Percentiles rank a stretch among this genome's conserved stretches.
Evolutionary conservation across 345 rosid genomes (phyloP).

Genomic region (Litchi chinensis): DNA sequence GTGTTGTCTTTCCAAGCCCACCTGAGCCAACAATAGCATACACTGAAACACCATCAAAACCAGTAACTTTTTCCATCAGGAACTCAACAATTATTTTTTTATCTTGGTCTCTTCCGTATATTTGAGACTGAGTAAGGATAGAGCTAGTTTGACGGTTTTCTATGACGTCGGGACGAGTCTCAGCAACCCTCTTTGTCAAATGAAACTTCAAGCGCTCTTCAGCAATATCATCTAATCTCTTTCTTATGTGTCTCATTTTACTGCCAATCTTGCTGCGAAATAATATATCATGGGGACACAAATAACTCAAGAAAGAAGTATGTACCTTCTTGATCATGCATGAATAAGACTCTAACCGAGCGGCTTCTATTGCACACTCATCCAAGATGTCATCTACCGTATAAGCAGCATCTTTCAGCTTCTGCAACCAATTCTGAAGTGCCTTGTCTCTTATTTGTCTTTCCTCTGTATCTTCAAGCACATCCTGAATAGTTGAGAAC

Average conservation of each 20-base stretch:
- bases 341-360: background rate
- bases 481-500: too few species aligned
- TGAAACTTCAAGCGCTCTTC: background rate
- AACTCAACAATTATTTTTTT: background rate
- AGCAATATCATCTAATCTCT: background rate
- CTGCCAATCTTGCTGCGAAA: background rate
- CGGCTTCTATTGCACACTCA: background rate
- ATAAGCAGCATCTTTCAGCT: slow-evolving; percentile 4
- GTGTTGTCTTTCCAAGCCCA: background rate
- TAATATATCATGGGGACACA: background rate
- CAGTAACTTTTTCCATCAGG: background rate
- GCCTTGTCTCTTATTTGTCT: too few species aligned
- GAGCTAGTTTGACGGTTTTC: background rate
- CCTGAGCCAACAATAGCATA: background rate
- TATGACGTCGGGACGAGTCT: background rate
- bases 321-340: too few species aligned
- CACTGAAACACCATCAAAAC: background rate
- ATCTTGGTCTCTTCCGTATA: background rate
- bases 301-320: background rate
- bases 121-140: background rate
- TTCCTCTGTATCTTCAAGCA: too few species aligned
- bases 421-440: slow-evolving; percentile 8
- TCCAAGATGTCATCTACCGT: too few species aligned
- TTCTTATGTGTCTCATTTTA: background rate
- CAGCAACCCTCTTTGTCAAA: background rate